Evolutionary conservation across 2,329 filamentous ascomycete genomes (phyloP), one percentile per base, ranked within the genome.

Genomic region (Aspergillaceae sp.): DNA sequence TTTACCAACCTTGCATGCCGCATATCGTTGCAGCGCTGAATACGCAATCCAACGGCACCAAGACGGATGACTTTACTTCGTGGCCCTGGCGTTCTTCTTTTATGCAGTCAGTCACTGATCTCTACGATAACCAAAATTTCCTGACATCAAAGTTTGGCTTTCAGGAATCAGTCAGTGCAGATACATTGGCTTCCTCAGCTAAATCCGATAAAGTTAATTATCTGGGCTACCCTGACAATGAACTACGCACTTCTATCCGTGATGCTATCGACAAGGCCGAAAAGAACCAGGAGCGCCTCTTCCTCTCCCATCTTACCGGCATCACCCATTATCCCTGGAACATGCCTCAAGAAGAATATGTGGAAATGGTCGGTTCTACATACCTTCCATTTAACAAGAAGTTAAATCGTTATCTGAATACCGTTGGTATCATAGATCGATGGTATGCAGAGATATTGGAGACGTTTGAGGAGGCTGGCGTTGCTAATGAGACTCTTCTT

Each of bases 1-100:
- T 71, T 30, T 72, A 72, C 47, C 66, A 72, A 33, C 70, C 70
- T 1, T 73, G 70, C 42, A 44, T 73, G 29, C 65, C 70, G 0
- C 70, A 61, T 6, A 50, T 61, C 29, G 46, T 60, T 5, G 51
- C 55, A 1, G 54, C 53, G 19, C 44, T 61, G 19, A 57, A 51
- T 33, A 44, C 44, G 6, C 48, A 48, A 28, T 47, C 49, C 4
- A 56, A 52, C 41, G 51, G 44, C 7, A 44, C 48, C 26, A 42
- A 51, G 29, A 54, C 53, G 11, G 48, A 52, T 1, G 49, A 60
- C 42, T 60, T 52, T 27, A 56, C 51, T 8, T 36, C 49, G 29
- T 61, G 57, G 55, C 57, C 57, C 4, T 62, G 59, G 59, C 53
- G 53, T 11, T 51, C 59, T 5, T 49, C 42, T 10, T 62, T 53